phyloP scores from a whole-genome alignment of 139 green algal species.

The Astrephomene gubernaculifera region DNA sequence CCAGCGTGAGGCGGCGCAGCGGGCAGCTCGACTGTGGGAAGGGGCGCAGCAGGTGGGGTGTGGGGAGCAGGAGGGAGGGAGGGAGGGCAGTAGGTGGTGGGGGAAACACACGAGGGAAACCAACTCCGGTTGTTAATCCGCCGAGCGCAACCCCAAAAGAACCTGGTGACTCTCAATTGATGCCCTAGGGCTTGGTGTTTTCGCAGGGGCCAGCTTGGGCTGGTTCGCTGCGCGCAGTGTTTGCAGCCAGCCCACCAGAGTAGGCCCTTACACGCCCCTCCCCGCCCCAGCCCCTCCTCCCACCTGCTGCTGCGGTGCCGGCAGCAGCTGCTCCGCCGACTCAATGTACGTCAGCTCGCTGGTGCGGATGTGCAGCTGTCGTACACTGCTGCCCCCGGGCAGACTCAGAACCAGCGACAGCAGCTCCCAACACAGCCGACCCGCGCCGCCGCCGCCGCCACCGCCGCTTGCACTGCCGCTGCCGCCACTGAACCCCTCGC shows the following conservation, averaged over 20 bases:
- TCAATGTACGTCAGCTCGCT: not conserved
- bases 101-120: not conserved
- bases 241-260: not conserved
- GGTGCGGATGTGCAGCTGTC: constrained; percentile 20
- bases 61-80: not conserved
- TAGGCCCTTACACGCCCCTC: not conserved
- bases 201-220: not conserved
- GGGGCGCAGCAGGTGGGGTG: not conserved
- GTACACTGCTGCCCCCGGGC: not conserved
- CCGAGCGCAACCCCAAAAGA: not conserved
- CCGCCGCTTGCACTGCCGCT: not conserved
- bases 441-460: not conserved
- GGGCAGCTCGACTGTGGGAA: too few species aligned
- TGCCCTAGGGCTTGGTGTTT: not conserved
- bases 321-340: not conserved
- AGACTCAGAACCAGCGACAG: constrained; percentile 16
- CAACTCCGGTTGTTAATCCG: not conserved
- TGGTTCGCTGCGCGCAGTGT: not conserved
- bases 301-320: too few species aligned
- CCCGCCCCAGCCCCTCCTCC: too few species aligned
- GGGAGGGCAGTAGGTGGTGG: not conserved
- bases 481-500: not conserved
- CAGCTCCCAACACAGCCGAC: constrained; percentile 4
- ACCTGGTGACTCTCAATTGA: not conserved
- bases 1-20: constrained; percentile 12